phyloP scores from a whole-genome alignment of 139 green algal species.

The Limnomonas spitsbergensis region DNA sequence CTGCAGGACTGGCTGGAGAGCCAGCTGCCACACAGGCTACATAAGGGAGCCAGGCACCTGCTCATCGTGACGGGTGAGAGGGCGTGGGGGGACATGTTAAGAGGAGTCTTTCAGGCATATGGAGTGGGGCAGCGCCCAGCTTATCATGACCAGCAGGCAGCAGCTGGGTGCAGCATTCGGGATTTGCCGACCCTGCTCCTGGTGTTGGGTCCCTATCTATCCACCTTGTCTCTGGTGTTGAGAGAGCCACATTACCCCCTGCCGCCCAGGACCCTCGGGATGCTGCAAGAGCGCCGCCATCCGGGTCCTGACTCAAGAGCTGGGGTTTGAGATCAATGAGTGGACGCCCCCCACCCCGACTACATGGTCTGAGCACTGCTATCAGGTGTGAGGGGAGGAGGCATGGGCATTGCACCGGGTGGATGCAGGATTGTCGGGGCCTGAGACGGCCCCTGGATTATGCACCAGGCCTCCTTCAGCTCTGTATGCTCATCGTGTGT shows the following conservation, averaged over 20 bases:
- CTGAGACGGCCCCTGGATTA: background rate
- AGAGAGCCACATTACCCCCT: background rate
- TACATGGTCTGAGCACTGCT: conserved; percentile 62
- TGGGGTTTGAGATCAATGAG: conserved; percentile 66
- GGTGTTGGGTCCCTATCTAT: background rate
- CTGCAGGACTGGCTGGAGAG: background rate
- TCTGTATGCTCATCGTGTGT: too few relatives aligned
- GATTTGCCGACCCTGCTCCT: background rate
- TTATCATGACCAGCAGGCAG: background rate
- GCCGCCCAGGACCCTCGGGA: conserved; percentile 58
- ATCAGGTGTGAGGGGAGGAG: conserved; percentile 45
- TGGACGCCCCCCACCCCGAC: conserved; percentile 58
- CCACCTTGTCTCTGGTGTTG: background rate
- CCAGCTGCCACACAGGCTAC: background rate
- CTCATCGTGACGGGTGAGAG: conserved; percentile 14
- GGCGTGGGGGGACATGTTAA: background rate
- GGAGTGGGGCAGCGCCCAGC: background rate
- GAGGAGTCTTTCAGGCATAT: too few relatives aligned
- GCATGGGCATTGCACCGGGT: too few relatives aligned
- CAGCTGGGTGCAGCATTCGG: background rate
- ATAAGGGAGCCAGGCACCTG: background rate
- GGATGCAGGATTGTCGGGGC: too few relatives aligned
- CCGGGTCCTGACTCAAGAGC: conserved; percentile 41
- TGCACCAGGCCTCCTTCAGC: too few relatives aligned
- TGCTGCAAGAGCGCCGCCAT: conserved; percentile 68